Percentiles rank a stretch among this genome's conserved stretches.
These are phyloP conservation scores for Candida nanaspora DNA, from an alignment of 805 yeast genomes.

Conservation along the genomic window DNA sequence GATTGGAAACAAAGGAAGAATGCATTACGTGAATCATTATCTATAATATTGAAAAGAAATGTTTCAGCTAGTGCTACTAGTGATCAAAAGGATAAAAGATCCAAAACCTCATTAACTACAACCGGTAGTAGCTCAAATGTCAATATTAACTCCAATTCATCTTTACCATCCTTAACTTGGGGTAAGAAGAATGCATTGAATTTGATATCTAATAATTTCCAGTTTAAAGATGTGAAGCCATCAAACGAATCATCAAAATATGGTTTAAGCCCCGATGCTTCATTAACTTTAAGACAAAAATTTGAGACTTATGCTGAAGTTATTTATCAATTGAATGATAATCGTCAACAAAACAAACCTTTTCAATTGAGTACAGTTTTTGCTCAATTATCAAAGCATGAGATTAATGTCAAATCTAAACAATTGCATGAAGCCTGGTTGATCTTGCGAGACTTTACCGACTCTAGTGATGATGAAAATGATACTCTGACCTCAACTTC, in stretches of 20 bases:
- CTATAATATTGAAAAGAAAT: conserved; percentile 37
- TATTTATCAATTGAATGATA: conserved; percentile 62
- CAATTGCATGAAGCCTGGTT: conserved; percentile 74
- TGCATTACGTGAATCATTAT: conserved; percentile 66
- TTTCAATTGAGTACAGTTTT: conserved; percentile 57
- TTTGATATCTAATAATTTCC: conserved; percentile 21
- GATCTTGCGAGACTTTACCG: conserved; percentile 46
- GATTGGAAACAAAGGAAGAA: conserved; percentile 83
- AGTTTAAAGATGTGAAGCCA: conserved; percentile 23
- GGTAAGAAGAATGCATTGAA: conserved; percentile 18
- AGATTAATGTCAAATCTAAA: conserved; percentile 55
- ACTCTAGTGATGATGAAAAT: conserved; percentile 25
- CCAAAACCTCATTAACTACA: too few relatives aligned
- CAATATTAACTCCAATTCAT: conserved; percentile 1
- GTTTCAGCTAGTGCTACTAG: conserved; percentile 11
- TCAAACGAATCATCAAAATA: conserved; percentile 8
- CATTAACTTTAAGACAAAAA: conserved; percentile 38
- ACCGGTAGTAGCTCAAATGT: background rate
- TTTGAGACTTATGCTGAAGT: conserved; percentile 73
- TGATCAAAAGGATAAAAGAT: background rate
- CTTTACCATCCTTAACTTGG: conserved; percentile 16
- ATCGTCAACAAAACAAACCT: conserved; percentile 44
- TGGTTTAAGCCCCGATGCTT: conserved; percentile 25
- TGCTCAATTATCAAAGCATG: conserved; percentile 49
- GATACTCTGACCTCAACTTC: conserved; percentile 26